Evolutionary conservation across 2,329 filamentous ascomycete species (phyloP).

Genomic region (Ceratocystis cubensis): DNA sequence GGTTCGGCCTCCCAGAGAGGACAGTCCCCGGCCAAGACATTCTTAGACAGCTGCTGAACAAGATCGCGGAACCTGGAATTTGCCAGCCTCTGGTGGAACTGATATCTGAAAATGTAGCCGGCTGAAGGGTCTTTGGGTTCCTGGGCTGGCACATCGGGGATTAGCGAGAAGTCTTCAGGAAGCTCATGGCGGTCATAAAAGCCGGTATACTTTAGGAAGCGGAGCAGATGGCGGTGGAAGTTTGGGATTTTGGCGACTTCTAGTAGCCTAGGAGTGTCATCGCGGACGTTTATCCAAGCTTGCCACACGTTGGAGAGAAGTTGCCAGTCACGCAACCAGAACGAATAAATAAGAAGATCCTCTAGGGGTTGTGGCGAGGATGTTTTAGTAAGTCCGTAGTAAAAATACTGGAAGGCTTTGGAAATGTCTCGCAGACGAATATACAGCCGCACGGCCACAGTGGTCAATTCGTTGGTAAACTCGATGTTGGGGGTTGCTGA

Average conservation of each 20-base stretch:
- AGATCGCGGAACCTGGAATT: conserved; percentile 17
- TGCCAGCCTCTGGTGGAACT: conserved; percentile 12
- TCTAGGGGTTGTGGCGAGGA: conserved; percentile 19
- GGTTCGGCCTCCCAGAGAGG: conserved; percentile 12
- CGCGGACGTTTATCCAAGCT: conserved; percentile 15
- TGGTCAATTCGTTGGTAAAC: conserved; percentile 18
- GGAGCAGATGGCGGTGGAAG: conserved; percentile 10
- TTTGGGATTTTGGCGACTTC: conserved; percentile 18
- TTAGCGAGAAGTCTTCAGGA: conserved; percentile 9
- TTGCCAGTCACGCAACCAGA: conserved; percentile 19
- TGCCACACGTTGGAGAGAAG: conserved; percentile 18
- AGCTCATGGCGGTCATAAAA: conserved; percentile 2
- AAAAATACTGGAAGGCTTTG: conserved; percentile 19
- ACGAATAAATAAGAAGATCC: conserved; percentile 19
- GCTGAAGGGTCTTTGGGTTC: conserved; percentile 2
- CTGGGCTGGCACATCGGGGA: conserved; percentile 5
- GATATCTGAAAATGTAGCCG: conserved; percentile 17
- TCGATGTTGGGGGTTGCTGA: conserved; percentile 15
- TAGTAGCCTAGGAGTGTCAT: conserved; percentile 12
- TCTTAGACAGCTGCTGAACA: conserved; percentile 10
- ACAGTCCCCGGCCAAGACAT: conserved; percentile 8
- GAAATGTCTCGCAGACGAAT: conserved; percentile 19
- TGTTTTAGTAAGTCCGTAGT: conserved; percentile 9
- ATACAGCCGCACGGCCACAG: conserved; percentile 19
- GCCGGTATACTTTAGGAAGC: conserved; percentile 13